These are phyloP conservation scores for Aspergillus alliaceus DNA, from an alignment of 2,329 filamentous ascomycete species.

Conservation along the genomic window DNA sequence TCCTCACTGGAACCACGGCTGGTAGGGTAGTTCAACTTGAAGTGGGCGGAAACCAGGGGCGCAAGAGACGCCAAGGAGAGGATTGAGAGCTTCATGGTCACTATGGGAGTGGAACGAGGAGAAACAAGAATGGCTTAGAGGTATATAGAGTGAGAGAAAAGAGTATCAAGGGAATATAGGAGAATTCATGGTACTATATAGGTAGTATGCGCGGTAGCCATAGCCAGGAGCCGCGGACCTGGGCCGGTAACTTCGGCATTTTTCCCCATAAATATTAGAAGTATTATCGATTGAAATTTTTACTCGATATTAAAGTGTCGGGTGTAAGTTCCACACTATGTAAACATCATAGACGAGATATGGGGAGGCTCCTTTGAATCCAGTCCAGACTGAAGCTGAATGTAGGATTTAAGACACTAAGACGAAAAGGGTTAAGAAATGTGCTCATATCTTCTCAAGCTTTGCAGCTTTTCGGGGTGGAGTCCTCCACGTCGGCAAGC, in stretches of 20 bases:
- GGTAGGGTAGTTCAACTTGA: constrained; percentile 54
- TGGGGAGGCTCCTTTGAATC: not conserved
- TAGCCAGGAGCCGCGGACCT: not conserved
- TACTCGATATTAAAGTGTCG: not conserved
- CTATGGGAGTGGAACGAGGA: not conserved
- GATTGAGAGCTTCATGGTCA: constrained; percentile 34
- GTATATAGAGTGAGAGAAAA: not conserved
- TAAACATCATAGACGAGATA: not conserved
- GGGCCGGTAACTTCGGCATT: not conserved
- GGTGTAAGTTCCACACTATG: not conserved
- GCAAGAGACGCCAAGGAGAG: constrained; percentile 41
- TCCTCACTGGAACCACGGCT: constrained; percentile 52
- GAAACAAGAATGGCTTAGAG: not conserved
- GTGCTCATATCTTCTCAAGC: constrained; percentile 32
- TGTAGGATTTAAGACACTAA: not conserved
- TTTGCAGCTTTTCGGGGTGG: not conserved
- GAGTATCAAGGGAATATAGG: not conserved
- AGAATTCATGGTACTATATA: not conserved
- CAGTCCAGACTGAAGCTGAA: too few relatives aligned
- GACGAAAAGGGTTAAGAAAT: constrained; percentile 22
- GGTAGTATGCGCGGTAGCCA: not conserved
- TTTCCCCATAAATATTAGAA: too few relatives aligned
- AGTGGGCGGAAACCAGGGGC: constrained; percentile 55
- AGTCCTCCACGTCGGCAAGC: not conserved
- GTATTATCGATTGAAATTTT: not conserved